Base-by-base conservation (phyloP, 805 yeast species). In the Sugiyamaella qingdaonensis region DNA sequence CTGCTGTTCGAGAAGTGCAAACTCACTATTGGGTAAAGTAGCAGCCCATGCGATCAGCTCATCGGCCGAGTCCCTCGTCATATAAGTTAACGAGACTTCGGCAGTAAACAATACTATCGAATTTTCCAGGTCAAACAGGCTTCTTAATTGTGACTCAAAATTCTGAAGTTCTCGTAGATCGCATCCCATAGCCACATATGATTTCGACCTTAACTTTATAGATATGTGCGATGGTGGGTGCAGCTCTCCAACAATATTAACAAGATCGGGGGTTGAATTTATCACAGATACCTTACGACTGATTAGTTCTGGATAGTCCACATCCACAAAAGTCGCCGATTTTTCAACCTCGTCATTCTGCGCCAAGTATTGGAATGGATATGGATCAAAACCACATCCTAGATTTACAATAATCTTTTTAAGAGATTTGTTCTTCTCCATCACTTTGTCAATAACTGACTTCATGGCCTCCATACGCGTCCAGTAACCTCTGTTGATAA, bases 401-500 rank as follows among this genome's bases (percentile, higher is more conserved):
- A 87, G 68, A 66, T 87, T 87, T 29, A 87, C 74, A 1, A 88
- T 73, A 4, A 78, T 71, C 48, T 69, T 67, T 14, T 58, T 54
- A 1, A 58, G 56, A 2, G 55, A 46, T 1, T 47, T 14, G 7
- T 66, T 60, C 21, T 69, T 64, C 9, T 61, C 48, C 2, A 78
- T 64, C n/a, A 86, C 79, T 24, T 75, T 68, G 27, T 73, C 68
- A 11, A 86, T 71, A 37, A 79, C 68, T 41, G 73, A 73, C 55
- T 79, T 76, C 48, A 88, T 82, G 2, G 88, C 80, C 60, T 84
- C 82, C 81, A 87, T 82, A 54, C 95, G 73, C 10, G 85, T 72
- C 91, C 94, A 87, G 67, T 87, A 87, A 0, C 95, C 95, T 59
- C 95, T 70, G 62, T 88, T 88, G 36, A 87, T 86, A 2, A 86